These are phyloP conservation scores for Gleditsia sinensis DNA, from an alignment of 306 rosid genomes.

Conservation along the genomic window DNA sequence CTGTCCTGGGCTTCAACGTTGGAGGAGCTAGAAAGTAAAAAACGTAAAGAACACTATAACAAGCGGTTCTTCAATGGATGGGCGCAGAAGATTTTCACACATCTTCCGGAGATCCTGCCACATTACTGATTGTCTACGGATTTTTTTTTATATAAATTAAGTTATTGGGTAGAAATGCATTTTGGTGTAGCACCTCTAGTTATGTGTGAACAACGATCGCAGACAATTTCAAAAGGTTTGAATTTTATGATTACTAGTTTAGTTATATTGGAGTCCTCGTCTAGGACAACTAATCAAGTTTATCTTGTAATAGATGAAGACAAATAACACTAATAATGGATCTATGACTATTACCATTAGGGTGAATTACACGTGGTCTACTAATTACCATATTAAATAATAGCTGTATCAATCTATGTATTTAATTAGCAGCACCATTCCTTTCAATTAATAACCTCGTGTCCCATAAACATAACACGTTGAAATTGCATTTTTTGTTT, in stretches of 20 bases:
- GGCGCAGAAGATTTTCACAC: background rate
- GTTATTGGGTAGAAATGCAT: background rate
- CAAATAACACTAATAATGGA: constrained; percentile 32
- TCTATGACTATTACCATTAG: constrained; percentile 1
- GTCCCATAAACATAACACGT: background rate
- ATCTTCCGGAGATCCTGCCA: constrained; percentile 17
- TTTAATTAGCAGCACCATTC: background rate
- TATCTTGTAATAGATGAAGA: constrained; percentile 29
- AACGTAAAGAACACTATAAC: constrained; percentile 16
- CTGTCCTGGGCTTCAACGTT: background rate
- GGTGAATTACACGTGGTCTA: background rate
- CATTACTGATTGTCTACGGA: constrained; percentile 21
- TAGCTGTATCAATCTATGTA: too few species aligned
- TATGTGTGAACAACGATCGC: background rate
- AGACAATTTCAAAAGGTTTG: constrained; percentile 19
- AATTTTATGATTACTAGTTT: constrained; percentile 19
- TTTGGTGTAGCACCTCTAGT: constrained; percentile 9
- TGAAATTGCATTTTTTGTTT: background rate
- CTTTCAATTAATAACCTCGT: background rate
- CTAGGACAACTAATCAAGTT: constrained; percentile 35
- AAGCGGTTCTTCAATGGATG: constrained; percentile 3
- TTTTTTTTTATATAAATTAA: constrained; percentile 12
- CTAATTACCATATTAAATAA: constrained; percentile 13
- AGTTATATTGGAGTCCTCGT: too few species aligned
- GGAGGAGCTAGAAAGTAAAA: constrained; percentile 5